Evolutionary conservation across 2,329 filamentous ascomycete genomes (phyloP), one percentile per base, ranked within the genome.

Genomic region (Trichoderma koningii): DNA sequence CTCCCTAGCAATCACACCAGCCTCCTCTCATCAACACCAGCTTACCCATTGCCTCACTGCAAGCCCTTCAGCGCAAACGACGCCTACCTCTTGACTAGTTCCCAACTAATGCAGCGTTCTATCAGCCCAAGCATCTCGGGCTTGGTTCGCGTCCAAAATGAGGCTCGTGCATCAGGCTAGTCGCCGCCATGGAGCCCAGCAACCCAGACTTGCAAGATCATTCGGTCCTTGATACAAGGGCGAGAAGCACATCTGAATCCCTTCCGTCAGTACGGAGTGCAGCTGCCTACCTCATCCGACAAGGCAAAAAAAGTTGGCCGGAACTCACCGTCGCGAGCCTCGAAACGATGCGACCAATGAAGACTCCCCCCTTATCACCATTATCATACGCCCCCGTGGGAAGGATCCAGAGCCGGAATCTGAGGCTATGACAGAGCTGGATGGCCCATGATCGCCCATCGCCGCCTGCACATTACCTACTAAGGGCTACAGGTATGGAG

Each of bases 161-260:
- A 62, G 59, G 38, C 50, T 62, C 50, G 59, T 34, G 59, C 50
- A 50, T 34, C 50, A n/a, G 47, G 48, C 59, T 62, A 53, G 38
- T 21, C 19, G 59, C 59, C 59, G 50, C 59, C 59, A 62, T 62
- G 50, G 48, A 62, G 26, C 19, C 21, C 41, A 62, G 48, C 51
- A 30, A 10, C 7, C 30, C 30, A 34, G 30, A 10, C 52, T 62
- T 7, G 9, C 48, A 55, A 34, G 9, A 42, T 26, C 7, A 48
- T 38, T 50, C 21, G 42, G n/a, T 28, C 34, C 53, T 14, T 41
- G 21, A 47, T 42, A 28, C 30, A 30, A 19, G 59, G 38, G 41
- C 59, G 47, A 9, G 30, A 9, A 34, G 30, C 10, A 10, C 10
- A 10, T 34, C 30, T 34, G 30, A 34, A 10, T 34, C 30, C 30